Evolutionary conservation across 1,284 basidiomycete genomes (phyloP).

Genomic region (Hymenochaete sp.): DNA sequence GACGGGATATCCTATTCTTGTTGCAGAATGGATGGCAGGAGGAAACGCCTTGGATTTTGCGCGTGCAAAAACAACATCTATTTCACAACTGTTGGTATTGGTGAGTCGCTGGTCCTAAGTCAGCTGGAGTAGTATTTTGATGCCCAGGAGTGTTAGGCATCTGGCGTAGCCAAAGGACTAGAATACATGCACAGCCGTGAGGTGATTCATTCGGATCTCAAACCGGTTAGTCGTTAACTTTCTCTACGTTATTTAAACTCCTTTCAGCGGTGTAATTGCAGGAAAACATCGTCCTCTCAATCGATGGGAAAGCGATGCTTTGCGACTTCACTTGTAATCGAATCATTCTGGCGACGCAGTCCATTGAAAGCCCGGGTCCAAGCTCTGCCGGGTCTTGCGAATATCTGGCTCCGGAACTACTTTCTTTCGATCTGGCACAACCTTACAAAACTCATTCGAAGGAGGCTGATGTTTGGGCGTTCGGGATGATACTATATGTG

Average conservation of each 20-base stretch:
- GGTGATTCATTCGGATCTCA: slow-evolving; percentile 9
- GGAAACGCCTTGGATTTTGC: slow-evolving; percentile 5
- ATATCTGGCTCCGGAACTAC: slow-evolving; percentile 6
- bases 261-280: not conserved
- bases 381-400: not conserved
- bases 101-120: not conserved
- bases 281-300: slow-evolving; percentile 10
- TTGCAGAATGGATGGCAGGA: slow-evolving; percentile 9
- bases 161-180: slow-evolving; percentile 5
- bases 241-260: not conserved
- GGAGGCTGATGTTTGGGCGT: slow-evolving; percentile 12
- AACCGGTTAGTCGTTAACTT: not conserved
- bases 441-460: not conserved
- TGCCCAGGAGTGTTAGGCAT: not conserved
- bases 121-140: not conserved
- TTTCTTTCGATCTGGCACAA: not conserved
- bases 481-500: slow-evolving; percentile 11
- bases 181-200: slow-evolving; percentile 3
- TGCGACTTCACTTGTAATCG: slow-evolving; percentile 5
- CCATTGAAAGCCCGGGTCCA: not conserved
- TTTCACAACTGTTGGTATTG: not conserved
- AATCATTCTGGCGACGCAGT: slow-evolving; percentile 1
- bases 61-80: not conserved
- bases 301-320: not conserved
- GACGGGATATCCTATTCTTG: not conserved